These are phyloP conservation scores for Trichophyton schoenleinii DNA, from an alignment of 2,329 filamentous ascomycete genomes.

Conservation along the genomic window DNA sequence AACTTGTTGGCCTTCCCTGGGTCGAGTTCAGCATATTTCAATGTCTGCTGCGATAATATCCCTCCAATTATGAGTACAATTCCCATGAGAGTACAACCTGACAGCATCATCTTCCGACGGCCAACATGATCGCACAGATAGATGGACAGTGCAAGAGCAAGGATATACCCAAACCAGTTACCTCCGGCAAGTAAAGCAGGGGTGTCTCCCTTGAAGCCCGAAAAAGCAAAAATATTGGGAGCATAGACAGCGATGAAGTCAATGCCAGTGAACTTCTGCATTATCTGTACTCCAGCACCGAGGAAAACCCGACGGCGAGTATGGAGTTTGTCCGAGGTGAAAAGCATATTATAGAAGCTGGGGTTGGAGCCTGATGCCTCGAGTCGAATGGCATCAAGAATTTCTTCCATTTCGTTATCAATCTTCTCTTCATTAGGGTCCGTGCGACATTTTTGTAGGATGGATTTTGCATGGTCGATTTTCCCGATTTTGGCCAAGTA, in stretches of 20 bases:
- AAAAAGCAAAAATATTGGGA: constrained; percentile 1
- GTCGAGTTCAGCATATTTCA: background rate
- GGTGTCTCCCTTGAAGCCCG: background rate
- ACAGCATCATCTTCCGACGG: background rate
- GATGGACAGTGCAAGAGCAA: background rate
- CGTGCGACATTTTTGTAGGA: background rate
- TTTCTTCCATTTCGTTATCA: background rate
- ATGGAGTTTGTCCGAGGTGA: background rate
- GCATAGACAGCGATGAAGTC: constrained; percentile 3
- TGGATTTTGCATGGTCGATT: background rate
- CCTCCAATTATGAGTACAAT: background rate
- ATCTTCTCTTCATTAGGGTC: background rate
- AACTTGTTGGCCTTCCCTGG: background rate
- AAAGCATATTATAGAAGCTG: background rate
- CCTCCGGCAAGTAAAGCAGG: background rate
- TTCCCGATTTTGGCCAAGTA: constrained; percentile 8
- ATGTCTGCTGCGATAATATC: background rate
- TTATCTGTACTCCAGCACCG: background rate
- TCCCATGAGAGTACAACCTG: background rate
- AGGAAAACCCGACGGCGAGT: background rate
- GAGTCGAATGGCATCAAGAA: background rate
- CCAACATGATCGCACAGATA: background rate
- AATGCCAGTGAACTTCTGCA: background rate
- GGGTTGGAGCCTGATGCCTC: background rate
- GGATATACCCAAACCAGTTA: background rate